Percentiles rank a stretch among this genome's conserved stretches.
phyloP scores from a whole-genome alignment of 2,329 filamentous ascomycete genomes.

The Cordyceps militaris region DNA sequence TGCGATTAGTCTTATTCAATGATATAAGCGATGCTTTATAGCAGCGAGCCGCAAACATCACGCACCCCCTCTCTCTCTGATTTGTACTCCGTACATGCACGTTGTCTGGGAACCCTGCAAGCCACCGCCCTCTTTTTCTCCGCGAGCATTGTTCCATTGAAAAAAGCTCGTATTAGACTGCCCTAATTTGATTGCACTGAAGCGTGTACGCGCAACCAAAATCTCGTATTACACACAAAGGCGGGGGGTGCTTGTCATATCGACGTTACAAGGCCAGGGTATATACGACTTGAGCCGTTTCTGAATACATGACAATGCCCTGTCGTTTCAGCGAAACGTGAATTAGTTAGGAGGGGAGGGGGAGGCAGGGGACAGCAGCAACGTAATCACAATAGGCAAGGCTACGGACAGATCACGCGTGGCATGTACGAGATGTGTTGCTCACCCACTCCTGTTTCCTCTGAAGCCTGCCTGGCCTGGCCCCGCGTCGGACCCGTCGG shows the following conservation, averaged over 20 bases:
- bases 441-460: too few relatives aligned
- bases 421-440: neutral
- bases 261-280: too few relatives aligned
- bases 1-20: neutral
- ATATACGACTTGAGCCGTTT: neutral
- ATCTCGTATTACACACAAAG: constrained; percentile 4
- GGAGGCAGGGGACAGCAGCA: too few relatives aligned
- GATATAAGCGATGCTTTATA: neutral
- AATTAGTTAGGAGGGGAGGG: too few relatives aligned
- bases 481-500: neutral
- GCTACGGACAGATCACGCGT: too few relatives aligned
- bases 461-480: too few relatives aligned
- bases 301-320: too few relatives aligned
- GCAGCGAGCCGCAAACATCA: neutral
- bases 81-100: neutral
- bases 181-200: neutral
- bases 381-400: too few relatives aligned
- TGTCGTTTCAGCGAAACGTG: too few relatives aligned
- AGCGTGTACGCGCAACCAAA: neutral
- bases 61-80: neutral
- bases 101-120: neutral
- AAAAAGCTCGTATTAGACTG: neutral
- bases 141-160: neutral
- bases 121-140: neutral
- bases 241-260: neutral